Base-by-base conservation (phyloP, 148 eudicot species). In the Silene latifolia region DNA sequence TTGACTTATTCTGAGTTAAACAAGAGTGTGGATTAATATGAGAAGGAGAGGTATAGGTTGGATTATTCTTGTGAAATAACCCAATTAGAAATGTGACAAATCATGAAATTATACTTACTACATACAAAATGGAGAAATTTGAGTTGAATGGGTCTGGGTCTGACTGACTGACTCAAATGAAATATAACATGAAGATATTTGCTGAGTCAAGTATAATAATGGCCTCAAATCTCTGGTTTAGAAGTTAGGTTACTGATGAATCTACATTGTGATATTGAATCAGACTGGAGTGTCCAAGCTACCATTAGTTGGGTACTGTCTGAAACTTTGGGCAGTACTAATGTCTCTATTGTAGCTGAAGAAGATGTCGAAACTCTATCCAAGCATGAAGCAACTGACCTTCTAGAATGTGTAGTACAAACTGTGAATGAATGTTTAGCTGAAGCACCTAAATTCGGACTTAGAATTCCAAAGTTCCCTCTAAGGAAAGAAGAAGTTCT, bases 201-300 rank as follows among this genome's bases (percentile, higher is more conserved):
- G 29, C 29, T 27, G 29, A 27, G 29, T 27, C 29, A 27, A 27
- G 2, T 27, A n/a, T n/a, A n/a, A 27, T 27, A 27, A 27, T 27
- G 29, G 29, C 29, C 29, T 27, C 2, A 27, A 27, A 27, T 27
- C 39, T 35, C 5, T 66, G n/a, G 27, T 42, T 67, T 18, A 53
- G 17, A 46, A 9, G 17, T 47, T 20, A 23, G 35, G 60, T 63
- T 74, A 59, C 77, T 74, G 24, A 63, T 48, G 29, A 46, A 39
- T 47, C 59, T 79, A 54, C 67, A 54, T 68, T 47, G 23, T 77
- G 59, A 53, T 80, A 42, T 74, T 79, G 80, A 83, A 71, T 80
- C 93, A 94, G 97, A 94, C 85, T 94, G 85, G 86, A 94, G 98
- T 81, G 98, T 94, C 63, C 98, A 94, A 85, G 97, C 98, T 74